A percentile compares a stretch with the other conserved stretches of the same genome.
Conservation (phyloP, 331 rosid species). For the Dryas integrifolia region DNA sequence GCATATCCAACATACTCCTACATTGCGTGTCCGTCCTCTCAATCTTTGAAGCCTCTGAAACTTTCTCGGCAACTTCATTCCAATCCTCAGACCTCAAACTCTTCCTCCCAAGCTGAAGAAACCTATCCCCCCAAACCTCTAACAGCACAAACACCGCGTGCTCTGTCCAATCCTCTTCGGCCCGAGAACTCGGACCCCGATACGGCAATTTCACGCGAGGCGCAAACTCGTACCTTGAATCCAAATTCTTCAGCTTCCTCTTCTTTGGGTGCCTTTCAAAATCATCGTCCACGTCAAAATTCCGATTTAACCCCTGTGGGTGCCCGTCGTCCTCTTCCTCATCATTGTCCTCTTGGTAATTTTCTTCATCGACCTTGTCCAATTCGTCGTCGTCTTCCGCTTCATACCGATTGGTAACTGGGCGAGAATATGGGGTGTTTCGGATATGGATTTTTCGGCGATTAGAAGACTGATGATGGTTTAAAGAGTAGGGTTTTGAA, state of each 20-base stretch:
- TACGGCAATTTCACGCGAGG: constrained; percentile 44
- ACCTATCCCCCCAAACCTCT: constrained; percentile 88
- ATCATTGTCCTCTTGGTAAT: constrained; percentile 14
- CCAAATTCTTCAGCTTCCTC: constrained; percentile 43
- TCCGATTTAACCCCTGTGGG: not conserved
- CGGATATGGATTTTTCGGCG: constrained; percentile 48
- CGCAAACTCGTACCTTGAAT: constrained; percentile 52
- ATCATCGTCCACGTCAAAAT: constrained; percentile 29
- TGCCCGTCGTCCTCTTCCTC: constrained; percentile 24
- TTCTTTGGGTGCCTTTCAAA: constrained; percentile 57
- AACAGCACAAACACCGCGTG: constrained; percentile 62
- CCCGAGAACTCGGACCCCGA: constrained; percentile 22
- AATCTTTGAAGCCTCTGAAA: constrained; percentile 53
- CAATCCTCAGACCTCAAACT: constrained; percentile 91
- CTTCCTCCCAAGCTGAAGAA: constrained; percentile 75
- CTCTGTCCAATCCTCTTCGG: constrained; percentile 58
- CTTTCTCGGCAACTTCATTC: constrained; percentile 78
- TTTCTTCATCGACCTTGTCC: constrained; percentile 29
- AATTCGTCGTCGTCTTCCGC: constrained; percentile 31
- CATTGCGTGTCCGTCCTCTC: constrained; percentile 60
- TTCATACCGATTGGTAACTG: constrained; percentile 30
- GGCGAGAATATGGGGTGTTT: constrained; percentile 38
- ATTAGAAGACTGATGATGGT: constrained; percentile 33
- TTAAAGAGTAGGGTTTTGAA: constrained; percentile 40
- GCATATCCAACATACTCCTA: constrained; percentile 53